phyloP scores from a whole-genome alignment of 805 yeast genomes.

The Candida endomychidarum region DNA sequence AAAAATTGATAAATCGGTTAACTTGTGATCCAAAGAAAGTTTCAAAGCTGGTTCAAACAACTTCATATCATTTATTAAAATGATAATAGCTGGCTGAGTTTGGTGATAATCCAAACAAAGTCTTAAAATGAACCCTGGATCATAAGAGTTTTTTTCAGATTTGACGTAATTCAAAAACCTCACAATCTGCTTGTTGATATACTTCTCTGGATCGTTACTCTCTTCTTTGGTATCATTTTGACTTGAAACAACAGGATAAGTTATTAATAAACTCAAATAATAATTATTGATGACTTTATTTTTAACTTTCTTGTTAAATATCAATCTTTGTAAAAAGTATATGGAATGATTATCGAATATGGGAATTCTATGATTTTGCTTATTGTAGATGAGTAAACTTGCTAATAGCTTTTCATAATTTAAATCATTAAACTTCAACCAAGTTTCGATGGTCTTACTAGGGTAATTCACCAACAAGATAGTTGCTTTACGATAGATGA shows the following conservation, averaged over 20 bases:
- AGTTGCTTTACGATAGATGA: slow-evolving; percentile 68
- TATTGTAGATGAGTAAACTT: slow-evolving; percentile 68
- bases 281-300: slow-evolving; percentile 63
- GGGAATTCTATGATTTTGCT: slow-evolving; percentile 35
- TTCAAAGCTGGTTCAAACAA: slow-evolving; percentile 79
- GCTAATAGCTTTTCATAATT: slow-evolving; percentile 71
- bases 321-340: slow-evolving; percentile 56
- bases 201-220: slow-evolving; percentile 9
- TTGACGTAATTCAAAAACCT: slow-evolving; percentile 28
- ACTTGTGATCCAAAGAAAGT: slow-evolving; percentile 62
- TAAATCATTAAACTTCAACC: slow-evolving; percentile 61
- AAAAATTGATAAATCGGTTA: slow-evolving; percentile 52
- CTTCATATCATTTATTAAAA: slow-evolving; percentile 63
- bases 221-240: neutral
- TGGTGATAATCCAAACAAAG: slow-evolving; percentile 62
- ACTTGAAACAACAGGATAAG: slow-evolving; percentile 24
- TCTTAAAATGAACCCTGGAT: slow-evolving; percentile 73
- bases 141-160: slow-evolving; percentile 42
- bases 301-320: slow-evolving; percentile 38
- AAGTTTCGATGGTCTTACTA: slow-evolving; percentile 65
- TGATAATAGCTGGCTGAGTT: slow-evolving; percentile 64
- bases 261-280: slow-evolving; percentile 63
- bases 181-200: slow-evolving; percentile 28
- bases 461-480: slow-evolving; percentile 70
- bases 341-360: slow-evolving; percentile 61